A percentile compares a stretch with the other conserved stretches of the same genome.
phyloP scores from a whole-genome alignment of 2,329 filamentous ascomycete genomes.

The Botryotinia calthae region DNA sequence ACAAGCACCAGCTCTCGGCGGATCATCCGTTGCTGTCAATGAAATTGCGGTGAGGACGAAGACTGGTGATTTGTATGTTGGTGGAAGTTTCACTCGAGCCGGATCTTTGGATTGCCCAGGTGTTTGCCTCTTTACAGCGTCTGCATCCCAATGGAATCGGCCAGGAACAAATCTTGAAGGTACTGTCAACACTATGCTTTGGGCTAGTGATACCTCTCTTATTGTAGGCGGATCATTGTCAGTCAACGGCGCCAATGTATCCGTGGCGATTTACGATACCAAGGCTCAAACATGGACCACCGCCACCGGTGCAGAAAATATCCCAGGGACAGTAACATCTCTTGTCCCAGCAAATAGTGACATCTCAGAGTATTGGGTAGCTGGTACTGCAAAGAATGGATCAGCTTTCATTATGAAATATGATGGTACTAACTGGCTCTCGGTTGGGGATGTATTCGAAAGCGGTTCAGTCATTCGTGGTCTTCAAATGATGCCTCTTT shows the following conservation, averaged over 20 bases:
- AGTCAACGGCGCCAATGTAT: constrained; percentile 62
- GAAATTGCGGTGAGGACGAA: constrained; percentile 71
- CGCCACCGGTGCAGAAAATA: constrained; percentile 58
- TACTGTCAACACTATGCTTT: constrained; percentile 68
- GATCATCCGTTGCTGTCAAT: constrained; percentile 69
- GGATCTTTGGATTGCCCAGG: constrained; percentile 79
- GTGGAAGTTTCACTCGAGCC: constrained; percentile 78
- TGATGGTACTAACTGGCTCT: constrained; percentile 68
- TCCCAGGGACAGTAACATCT: constrained; percentile 78
- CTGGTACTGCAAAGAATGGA: constrained; percentile 67
- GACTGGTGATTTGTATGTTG: constrained; percentile 76
- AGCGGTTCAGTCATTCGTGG: constrained; percentile 68
- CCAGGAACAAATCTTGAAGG: constrained; percentile 73
- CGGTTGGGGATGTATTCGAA: constrained; percentile 62
- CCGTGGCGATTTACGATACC: constrained; percentile 71
- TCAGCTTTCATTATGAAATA: constrained; percentile 80
- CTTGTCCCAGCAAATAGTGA: constrained; percentile 72
- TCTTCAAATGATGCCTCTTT: constrained; percentile 76
- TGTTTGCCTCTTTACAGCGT: constrained; percentile 75
- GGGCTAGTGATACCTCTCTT: constrained; percentile 69
- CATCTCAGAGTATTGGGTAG: constrained; percentile 74
- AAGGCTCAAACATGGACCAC: constrained; percentile 63
- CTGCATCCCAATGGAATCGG: constrained; percentile 72
- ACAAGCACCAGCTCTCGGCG: constrained; percentile 74
- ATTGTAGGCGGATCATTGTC: constrained; percentile 76